Percentiles rank a stretch among this genome's conserved stretches.
Evolutionary conservation across 2,329 filamentous ascomycete genomes (phyloP).

Genomic region (Cylindrodendrum hubeiense): DNA sequence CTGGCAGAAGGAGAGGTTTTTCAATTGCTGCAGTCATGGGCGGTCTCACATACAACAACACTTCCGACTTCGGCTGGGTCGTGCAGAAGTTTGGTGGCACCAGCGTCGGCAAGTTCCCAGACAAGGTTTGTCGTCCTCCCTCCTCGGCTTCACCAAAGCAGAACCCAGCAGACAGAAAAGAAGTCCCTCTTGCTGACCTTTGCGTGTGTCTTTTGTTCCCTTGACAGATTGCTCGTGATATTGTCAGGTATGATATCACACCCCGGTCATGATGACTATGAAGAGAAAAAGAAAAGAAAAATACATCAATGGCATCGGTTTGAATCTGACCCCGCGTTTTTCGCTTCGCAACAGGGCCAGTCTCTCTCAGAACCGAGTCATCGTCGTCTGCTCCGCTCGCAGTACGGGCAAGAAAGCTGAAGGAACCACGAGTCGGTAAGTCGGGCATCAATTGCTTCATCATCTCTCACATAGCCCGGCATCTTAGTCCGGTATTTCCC

Average conservation of each 20-base stretch:
- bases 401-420: slow-evolving; percentile 95
- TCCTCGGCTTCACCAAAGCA: not conserved
- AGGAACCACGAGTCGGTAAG: slow-evolving; percentile 94
- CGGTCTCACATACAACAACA: slow-evolving; percentile 50
- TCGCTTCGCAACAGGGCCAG: slow-evolving; percentile 49
- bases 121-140: slow-evolving; percentile 63
- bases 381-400: slow-evolving; percentile 94
- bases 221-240: slow-evolving; percentile 56
- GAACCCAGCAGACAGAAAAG: not conserved
- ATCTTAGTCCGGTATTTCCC: slow-evolving; percentile 17
- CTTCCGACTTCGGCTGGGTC: slow-evolving; percentile 73
- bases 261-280: slow-evolving; percentile 4
- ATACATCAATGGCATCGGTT: slow-evolving; percentile 18
- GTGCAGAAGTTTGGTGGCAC: slow-evolving; percentile 97
- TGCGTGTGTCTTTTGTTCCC: slow-evolving; percentile 1
- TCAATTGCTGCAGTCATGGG: slow-evolving; percentile 44
- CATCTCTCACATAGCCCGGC: not conserved
- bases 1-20: not conserved
- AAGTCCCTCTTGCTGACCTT: slow-evolving; percentile 9
- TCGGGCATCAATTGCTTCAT: slow-evolving; percentile 10
- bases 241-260: slow-evolving; percentile 53
- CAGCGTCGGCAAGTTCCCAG: slow-evolving; percentile 93
- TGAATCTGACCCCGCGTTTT: slow-evolving; percentile 30
- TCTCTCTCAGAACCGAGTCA: slow-evolving; percentile 79
- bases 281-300: slow-evolving; percentile 16